Evolutionary conservation across 495 filamentous ascomycete genomes (phyloP).

Genomic region (Penicillium canescens): DNA sequence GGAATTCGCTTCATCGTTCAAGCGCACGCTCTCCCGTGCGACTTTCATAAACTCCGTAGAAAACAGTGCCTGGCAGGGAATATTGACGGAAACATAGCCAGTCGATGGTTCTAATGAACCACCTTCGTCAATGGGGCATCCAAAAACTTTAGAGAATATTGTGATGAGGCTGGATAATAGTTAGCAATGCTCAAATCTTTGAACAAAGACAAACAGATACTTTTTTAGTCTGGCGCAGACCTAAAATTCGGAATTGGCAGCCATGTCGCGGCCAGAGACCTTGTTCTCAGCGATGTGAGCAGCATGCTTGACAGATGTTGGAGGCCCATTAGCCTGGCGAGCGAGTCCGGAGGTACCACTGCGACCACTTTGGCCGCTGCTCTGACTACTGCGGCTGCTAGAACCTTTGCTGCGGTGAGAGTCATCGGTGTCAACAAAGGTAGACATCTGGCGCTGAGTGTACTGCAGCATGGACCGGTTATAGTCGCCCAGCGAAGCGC

Average conservation of each 20-base stretch:
- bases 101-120: not conserved
- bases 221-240: not conserved
- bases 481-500: slow-evolving; percentile 43
- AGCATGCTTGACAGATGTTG: slow-evolving; percentile 13
- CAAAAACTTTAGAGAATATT: not conserved
- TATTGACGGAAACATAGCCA: not conserved
- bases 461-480: slow-evolving; percentile 48
- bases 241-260: slow-evolving; percentile 18
- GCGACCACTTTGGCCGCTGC: slow-evolving; percentile 33
- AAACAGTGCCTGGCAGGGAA: slow-evolving; percentile 13
- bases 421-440: slow-evolving; percentile 36
- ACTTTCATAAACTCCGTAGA: slow-evolving; percentile 16
- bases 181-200: not conserved
- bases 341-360: slow-evolving; percentile 24
- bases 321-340: slow-evolving; percentile 17
- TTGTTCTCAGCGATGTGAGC: not conserved
- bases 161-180: not conserved
- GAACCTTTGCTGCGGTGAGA: slow-evolving; percentile 13
- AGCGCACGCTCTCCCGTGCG: slow-evolving; percentile 14
- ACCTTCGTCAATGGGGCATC: slow-evolving; percentile 1
- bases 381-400: slow-evolving; percentile 35
- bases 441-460: slow-evolving; percentile 45
- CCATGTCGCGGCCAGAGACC: not conserved
- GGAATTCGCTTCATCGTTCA: slow-evolving; percentile 21
- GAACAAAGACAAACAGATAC: too few relatives aligned